Conservation (phyloP, 2,329 filamentous ascomycete species). For the Sporothrix phasma region DNA sequence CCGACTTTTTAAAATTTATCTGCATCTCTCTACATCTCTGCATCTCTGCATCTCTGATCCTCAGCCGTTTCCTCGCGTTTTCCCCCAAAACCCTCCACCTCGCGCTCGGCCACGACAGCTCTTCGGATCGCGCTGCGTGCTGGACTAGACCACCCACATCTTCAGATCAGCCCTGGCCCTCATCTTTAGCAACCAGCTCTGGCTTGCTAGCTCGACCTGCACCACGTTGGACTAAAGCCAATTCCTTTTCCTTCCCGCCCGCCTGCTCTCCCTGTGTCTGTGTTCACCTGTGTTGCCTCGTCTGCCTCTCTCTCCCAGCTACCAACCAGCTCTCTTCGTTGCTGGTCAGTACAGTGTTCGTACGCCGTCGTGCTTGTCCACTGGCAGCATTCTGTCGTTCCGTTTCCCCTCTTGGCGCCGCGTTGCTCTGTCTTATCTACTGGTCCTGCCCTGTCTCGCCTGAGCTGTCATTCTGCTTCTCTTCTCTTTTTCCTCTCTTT, state of each 20-base stretch:
- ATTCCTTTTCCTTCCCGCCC: background rate
- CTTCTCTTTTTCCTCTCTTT: background rate
- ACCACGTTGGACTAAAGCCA: conserved; percentile 12
- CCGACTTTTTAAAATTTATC: too few species aligned
- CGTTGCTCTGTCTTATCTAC: conserved; percentile 13
- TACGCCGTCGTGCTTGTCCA: background rate
- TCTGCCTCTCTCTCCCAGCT: conserved; percentile 5
- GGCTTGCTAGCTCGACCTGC: conserved; percentile 10
- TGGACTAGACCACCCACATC: conserved; percentile 13
- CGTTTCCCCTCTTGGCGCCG: background rate
- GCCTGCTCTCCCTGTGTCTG: conserved; percentile 10
- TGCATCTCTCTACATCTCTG: too few species aligned
- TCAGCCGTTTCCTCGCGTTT: background rate
- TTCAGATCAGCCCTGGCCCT: conserved; percentile 11
- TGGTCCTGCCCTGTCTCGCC: background rate
- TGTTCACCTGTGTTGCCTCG: background rate
- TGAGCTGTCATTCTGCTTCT: background rate
- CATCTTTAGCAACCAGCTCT: conserved; percentile 9
- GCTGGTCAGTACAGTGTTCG: background rate
- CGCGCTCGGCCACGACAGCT: background rate
- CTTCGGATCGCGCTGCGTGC: background rate
- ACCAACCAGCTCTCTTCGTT: background rate
- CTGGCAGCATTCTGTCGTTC: background rate
- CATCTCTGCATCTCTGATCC: background rate
- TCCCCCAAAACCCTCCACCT: background rate